Evolutionary conservation across 1,284 basidiomycete species (phyloP).

Genomic region (Leucoagaricus sp.): DNA sequence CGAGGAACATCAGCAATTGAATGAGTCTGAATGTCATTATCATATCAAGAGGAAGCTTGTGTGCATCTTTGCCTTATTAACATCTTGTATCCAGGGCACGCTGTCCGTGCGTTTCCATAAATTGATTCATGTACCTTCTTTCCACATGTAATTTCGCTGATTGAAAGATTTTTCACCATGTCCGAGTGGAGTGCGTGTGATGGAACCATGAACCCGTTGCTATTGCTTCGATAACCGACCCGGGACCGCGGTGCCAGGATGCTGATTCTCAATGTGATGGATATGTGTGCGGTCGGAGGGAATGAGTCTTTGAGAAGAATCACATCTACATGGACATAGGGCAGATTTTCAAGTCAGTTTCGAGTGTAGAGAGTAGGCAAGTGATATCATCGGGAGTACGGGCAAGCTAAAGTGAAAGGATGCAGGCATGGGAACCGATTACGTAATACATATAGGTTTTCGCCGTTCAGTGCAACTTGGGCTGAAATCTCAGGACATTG

Average conservation of each 20-base stretch:
- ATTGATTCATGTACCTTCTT: neutral
- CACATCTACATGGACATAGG: too few species aligned
- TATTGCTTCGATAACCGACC: neutral
- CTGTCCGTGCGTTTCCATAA: neutral
- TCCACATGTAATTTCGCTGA: neutral
- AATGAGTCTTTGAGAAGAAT: too few species aligned
- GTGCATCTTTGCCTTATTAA: neutral
- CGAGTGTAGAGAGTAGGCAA: too few species aligned
- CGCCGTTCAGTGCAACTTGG: neutral
- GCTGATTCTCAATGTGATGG: too few species aligned
- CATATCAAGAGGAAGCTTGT: neutral
- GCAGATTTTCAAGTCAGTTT: too few species aligned
- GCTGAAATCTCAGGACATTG: neutral
- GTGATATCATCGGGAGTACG: too few species aligned
- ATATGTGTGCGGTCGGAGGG: too few species aligned
- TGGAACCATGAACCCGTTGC: neutral
- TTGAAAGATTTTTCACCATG: neutral
- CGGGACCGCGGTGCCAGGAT: too few species aligned
- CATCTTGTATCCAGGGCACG: neutral
- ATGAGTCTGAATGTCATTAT: neutral
- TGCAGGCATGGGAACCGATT: conserved; percentile 10
- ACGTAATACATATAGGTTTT: conserved; percentile 4
- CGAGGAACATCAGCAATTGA: neutral
- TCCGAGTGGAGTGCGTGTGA: neutral
- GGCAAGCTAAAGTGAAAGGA: too few species aligned